Evolutionary conservation across 2,329 filamentous ascomycete genomes (phyloP).

Genomic region (Claviceps fusiformis): DNA sequence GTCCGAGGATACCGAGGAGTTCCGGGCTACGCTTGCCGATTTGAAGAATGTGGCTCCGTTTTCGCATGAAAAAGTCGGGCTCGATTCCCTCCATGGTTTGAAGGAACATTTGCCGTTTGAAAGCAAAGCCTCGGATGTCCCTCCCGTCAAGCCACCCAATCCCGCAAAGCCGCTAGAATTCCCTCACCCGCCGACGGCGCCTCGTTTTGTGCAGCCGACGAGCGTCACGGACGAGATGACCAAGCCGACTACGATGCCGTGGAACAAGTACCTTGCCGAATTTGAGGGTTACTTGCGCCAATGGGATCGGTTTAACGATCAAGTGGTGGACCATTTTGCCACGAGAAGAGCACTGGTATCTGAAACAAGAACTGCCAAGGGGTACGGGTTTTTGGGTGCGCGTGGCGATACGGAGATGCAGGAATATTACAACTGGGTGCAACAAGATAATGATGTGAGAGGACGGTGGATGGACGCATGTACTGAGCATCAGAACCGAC

Average conservation of each 20-base stretch:
- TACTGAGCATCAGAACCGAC: constrained; percentile 43
- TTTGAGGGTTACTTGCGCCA: constrained; percentile 40
- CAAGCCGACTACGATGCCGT: constrained; percentile 28
- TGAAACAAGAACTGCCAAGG: constrained; percentile 25
- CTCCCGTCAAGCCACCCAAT: constrained; percentile 23
- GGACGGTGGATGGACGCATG: constrained; percentile 46
- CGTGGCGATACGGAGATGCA: constrained; percentile 32
- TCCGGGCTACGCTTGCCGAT: constrained; percentile 39
- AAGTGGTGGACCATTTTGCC: constrained; percentile 42
- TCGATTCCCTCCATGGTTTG: constrained; percentile 42
- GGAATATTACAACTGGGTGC: constrained; percentile 46
- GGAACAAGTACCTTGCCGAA: constrained; percentile 37
- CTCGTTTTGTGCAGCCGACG: constrained; percentile 27
- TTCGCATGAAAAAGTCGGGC: constrained; percentile 29
- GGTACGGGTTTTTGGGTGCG: constrained; percentile 30
- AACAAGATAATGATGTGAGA: constrained; percentile 51
- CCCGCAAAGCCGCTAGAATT: constrained; percentile 25
- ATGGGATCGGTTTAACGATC: constrained; percentile 35
- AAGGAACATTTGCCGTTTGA: constrained; percentile 44
- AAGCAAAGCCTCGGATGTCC: constrained; percentile 32
- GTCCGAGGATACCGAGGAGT: constrained; percentile 43
- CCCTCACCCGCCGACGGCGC: constrained; percentile 35
- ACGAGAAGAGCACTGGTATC: constrained; percentile 33
- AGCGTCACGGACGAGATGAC: constrained; percentile 26
- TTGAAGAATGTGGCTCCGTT: constrained; percentile 44